phyloP scores from a whole-genome alignment of 1,139 yeast species.

The Taphrina deformans region DNA sequence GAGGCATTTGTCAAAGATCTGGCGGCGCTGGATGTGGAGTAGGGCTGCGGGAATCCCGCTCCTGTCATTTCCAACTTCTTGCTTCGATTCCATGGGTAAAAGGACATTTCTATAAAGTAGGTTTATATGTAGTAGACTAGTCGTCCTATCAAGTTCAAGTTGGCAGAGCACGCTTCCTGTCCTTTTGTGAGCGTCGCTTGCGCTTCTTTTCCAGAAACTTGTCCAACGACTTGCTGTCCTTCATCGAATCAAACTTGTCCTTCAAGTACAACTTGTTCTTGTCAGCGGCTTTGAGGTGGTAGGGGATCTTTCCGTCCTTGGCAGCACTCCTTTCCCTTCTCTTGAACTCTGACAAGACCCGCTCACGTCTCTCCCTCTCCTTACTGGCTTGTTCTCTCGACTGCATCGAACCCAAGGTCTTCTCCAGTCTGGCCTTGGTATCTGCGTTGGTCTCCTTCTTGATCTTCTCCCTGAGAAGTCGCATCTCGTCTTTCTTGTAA shows the following conservation, averaged over 20 bases:
- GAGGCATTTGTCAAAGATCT: too few species aligned
- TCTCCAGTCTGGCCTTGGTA: constrained; percentile 54
- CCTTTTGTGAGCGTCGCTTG: constrained; percentile 89
- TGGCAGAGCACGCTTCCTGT: constrained; percentile 54
- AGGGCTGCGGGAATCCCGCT: not conserved
- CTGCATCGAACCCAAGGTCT: constrained; percentile 43
- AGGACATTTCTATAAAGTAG: too few species aligned
- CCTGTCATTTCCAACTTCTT: not conserved
- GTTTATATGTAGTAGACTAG: not conserved
- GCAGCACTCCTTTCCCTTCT: constrained; percentile 52
- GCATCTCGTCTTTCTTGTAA: constrained; percentile 71
- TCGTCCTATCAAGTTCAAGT: not conserved
- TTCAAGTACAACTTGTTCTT: constrained; percentile 80
- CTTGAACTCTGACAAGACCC: constrained; percentile 57
- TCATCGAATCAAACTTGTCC: constrained; percentile 86
- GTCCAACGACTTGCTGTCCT: constrained; percentile 68
- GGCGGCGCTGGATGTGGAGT: not conserved
- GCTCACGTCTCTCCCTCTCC: constrained; percentile 70
- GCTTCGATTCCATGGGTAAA: too few species aligned
- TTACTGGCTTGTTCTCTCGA: constrained; percentile 76
- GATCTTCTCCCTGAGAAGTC: constrained; percentile 58
- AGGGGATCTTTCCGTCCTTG: constrained; percentile 56
- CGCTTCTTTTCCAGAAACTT: constrained; percentile 90
- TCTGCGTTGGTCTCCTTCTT: constrained; percentile 56
- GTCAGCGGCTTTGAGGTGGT: constrained; percentile 71